These are phyloP conservation scores for Trifolium subterraneum DNA, from an alignment of 306 rosid genomes.

Conservation along the genomic window DNA sequence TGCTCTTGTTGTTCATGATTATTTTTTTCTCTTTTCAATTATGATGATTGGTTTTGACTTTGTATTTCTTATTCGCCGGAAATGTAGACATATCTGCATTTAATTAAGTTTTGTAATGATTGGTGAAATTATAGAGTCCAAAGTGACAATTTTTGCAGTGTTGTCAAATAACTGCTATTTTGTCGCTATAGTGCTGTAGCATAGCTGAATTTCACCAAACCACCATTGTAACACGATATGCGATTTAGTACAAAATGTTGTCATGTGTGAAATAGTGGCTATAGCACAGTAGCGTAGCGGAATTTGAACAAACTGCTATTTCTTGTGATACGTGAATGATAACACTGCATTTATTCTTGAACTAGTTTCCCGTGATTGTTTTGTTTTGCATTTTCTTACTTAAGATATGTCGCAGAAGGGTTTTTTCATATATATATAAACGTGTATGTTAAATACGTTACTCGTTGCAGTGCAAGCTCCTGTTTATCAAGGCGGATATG, in stretches of 20 bases:
- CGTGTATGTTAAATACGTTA: conserved; percentile 19
- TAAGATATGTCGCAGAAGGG: background rate
- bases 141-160: background rate
- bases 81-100: background rate
- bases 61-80: conserved; percentile 17
- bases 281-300: background rate
- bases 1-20: conserved; percentile 21
- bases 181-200: too few species aligned
- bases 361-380: too few species aligned
- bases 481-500: conserved; percentile 72
- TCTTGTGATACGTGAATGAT: background rate
- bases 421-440: conserved; percentile 1
- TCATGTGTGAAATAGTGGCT: background rate
- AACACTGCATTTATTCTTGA: background rate
- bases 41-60: conserved; percentile 38
- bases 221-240: background rate
- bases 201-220: background rate
- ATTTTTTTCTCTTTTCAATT: conserved; percentile 31
- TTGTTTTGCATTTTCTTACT: too few species aligned
- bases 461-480: conserved; percentile 69
- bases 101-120: background rate
- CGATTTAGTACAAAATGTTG: background rate
- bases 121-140: background rate
- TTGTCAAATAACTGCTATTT: background rate
- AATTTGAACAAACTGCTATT: background rate